Conservation (phyloP, 208 protist species). For the Leishmania arabica region DNA sequence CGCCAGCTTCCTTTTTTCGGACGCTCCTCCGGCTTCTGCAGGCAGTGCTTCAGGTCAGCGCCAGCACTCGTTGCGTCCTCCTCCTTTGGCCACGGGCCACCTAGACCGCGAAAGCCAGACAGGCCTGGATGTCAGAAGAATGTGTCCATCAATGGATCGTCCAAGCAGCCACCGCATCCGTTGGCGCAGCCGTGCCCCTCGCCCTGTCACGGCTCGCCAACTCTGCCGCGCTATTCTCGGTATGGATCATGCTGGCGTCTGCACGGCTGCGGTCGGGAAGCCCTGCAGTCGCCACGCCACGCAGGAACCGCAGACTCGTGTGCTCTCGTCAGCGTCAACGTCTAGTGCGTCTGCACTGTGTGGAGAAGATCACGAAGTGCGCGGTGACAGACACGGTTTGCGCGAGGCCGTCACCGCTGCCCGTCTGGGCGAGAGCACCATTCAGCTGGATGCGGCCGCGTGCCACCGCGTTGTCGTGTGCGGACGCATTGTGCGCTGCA, state of each 20-base stretch:
- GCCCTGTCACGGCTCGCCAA: conserved; percentile 32
- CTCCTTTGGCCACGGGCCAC: neutral
- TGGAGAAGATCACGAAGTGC: neutral
- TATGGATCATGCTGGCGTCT: neutral
- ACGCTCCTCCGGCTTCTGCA: neutral
- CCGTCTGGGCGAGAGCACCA: conserved; percentile 44
- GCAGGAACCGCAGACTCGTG: neutral
- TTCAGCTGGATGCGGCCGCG: conserved; percentile 39
- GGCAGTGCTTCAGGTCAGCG: neutral
- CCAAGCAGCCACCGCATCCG: neutral
- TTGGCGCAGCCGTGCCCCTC: conserved; percentile 11
- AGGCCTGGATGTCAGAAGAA: neutral
- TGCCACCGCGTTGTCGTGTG: conserved; percentile 48
- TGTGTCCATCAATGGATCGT: neutral
- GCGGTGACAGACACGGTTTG: neutral
- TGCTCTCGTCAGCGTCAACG: neutral
- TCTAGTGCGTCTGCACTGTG: neutral
- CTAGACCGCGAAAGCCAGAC: neutral
- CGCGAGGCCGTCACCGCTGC: neutral
- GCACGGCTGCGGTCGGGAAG: too few relatives aligned
- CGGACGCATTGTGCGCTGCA: conserved; percentile 48
- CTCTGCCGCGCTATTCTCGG: conserved; percentile 19
- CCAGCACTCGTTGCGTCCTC: neutral
- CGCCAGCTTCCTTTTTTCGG: conserved; percentile 8
- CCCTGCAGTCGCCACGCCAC: neutral